Evolutionary conservation across 306 rosid species (phyloP), one percentile per base, ranked within the genome.

Genomic region (Prunus armeniaca): DNA sequence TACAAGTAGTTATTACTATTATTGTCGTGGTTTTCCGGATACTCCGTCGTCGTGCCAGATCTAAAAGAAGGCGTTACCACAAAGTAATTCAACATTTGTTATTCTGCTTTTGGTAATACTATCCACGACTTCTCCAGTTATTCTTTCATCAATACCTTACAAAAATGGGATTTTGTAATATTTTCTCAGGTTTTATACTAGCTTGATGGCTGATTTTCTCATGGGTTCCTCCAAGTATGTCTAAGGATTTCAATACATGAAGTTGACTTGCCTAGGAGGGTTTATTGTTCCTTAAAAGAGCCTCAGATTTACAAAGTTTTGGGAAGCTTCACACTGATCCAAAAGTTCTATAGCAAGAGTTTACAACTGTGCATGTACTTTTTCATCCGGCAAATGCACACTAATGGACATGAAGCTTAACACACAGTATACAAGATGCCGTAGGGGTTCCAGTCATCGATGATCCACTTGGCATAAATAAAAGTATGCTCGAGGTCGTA

Each of bases 1-100:
- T 88, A 60, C 95, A 93, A 78, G 78, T 85, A 65, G 74, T 78
- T 81, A 68, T 88, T 38, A 82, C 86, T 62, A 41, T 70, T 82
- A 68, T 66, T 46, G 62, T 82, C 79, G 79, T 87, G 63, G 50
- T 72, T 78, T 64, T 84, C 34, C 65, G 87, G 84, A 79, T 85
- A 63, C 76, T 71, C 47, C 85, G 66, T 22, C 47, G 84, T 68
- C 73, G 45, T 74, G 20, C 65, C 62, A 81, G 80, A 81, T 85
- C 88, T 51, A 89, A 83, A 82, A 86, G 89, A 84, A 84, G 91
- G 58, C 88, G 72, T 65, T 55, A 69, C 71, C 80, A 62, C 50
- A 78, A 56, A 51, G 70, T 73, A 75, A 77, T 32, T 71, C 71
- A 70, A 30, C 68, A 62, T 56, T 2, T 64, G 57, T 12, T 57